phyloP scores from a whole-genome alignment of 306 rosid species.

The Rosa lucieae region DNA sequence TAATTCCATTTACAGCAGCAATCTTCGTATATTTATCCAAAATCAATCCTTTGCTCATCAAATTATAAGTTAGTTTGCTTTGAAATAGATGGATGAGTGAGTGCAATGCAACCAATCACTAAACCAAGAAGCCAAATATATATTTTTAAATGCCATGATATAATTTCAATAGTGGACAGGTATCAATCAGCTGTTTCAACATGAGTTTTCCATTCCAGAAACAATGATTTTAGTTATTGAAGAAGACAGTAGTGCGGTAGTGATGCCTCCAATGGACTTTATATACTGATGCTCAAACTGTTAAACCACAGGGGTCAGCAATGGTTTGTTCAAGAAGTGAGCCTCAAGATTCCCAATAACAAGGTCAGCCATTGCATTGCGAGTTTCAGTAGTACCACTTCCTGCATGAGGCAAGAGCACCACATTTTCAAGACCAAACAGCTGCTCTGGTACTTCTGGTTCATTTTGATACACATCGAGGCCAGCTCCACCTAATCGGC shows the following conservation, averaged over 20 bases:
- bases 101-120: not conserved
- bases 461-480: conserved; percentile 79
- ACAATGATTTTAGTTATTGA: not conserved
- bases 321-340: conserved; percentile 68
- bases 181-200: not conserved
- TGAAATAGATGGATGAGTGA: not conserved
- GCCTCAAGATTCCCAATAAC: conserved; percentile 75
- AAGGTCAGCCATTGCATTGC: conserved; percentile 74
- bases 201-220: conserved; percentile 2
- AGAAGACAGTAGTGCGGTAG: conserved; percentile 3
- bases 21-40: too few species aligned
- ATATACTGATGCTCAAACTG: not conserved
- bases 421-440: conserved; percentile 70
- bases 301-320: conserved; percentile 63
- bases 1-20: too few species aligned
- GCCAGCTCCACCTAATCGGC: conserved; percentile 86
- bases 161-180: not conserved
- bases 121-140: not conserved
- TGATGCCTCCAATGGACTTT: conserved; percentile 1
- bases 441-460: conserved; percentile 73
- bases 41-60: too few species aligned
- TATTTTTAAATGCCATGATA: not conserved
- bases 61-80: too few species aligned
- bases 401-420: conserved; percentile 78
- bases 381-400: conserved; percentile 69